Evolutionary conservation across 768 basidiomycete species (phyloP).

Genomic region (Lentinula lateritia): DNA sequence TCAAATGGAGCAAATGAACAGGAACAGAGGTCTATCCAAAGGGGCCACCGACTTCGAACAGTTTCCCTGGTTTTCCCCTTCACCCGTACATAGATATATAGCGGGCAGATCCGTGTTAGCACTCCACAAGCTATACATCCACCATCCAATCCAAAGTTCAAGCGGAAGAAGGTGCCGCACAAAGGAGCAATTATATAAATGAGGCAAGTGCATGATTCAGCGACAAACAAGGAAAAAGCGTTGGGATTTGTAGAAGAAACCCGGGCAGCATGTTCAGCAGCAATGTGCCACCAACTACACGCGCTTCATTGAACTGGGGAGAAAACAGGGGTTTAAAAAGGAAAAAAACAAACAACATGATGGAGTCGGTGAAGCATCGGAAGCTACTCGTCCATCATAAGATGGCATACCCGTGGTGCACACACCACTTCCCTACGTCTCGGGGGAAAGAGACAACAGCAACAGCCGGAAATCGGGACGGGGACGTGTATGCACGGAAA

Average conservation of each 20-base stretch:
- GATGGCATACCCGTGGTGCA: not conserved
- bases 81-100: too few species aligned
- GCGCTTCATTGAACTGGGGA: slow-evolving; percentile 9
- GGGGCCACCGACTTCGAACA: too few species aligned
- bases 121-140: not conserved
- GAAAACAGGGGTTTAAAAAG: not conserved
- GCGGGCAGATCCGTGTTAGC: too few species aligned
- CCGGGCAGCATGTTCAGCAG: not conserved
- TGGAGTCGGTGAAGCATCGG: slow-evolving; percentile 2
- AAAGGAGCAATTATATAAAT: not conserved
- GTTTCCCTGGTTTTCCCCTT: too few species aligned
- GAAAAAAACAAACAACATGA: not conserved
- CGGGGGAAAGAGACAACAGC: not conserved
- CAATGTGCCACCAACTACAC: slow-evolving; percentile 7
- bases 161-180: not conserved
- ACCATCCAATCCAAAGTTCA: not conserved
- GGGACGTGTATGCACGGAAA: not conserved
- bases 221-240: not conserved
- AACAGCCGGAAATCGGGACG: not conserved
- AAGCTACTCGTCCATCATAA: not conserved
- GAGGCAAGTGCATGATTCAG: not conserved
- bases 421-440: not conserved
- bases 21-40: too few species aligned
- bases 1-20: too few species aligned
- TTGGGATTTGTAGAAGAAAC: too few species aligned